Conservation (phyloP, 2,329 filamentous ascomycete genomes). For the Helminthosporium solani region DNA sequence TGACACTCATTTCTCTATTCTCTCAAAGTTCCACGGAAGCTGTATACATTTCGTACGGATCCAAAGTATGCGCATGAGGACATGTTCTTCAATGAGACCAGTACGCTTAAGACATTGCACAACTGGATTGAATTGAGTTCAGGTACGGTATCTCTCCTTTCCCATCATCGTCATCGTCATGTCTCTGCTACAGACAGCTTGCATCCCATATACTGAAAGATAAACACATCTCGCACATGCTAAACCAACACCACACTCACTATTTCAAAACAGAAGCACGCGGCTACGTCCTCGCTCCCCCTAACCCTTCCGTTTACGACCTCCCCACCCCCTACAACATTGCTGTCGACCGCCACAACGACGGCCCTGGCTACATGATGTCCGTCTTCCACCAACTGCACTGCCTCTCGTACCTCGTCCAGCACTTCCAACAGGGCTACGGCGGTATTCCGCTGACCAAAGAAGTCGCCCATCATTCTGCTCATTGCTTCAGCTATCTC, state of each 20-base stretch:
- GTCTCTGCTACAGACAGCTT: slow-evolving; percentile 1
- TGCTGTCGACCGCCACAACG: slow-evolving; percentile 17
- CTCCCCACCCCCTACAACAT: slow-evolving; percentile 22
- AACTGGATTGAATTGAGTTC: slow-evolving; percentile 25
- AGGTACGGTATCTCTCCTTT: slow-evolving; percentile 6
- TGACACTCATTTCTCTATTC: no score
- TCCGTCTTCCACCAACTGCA: slow-evolving; percentile 30
- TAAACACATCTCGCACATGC: no score
- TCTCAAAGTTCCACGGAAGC: slow-evolving; percentile 19
- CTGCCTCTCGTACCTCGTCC: slow-evolving; percentile 25
- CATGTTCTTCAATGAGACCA: slow-evolving; percentile 26
- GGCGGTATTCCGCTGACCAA: slow-evolving; percentile 14
- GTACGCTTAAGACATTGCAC: slow-evolving; percentile 22
- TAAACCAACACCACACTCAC: not conserved
- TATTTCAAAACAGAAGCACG: slow-evolving; percentile 11
- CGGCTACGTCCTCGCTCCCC: slow-evolving; percentile 16
- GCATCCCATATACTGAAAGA: no score
- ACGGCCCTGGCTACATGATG: slow-evolving; percentile 25
- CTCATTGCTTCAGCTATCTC: slow-evolving; percentile 31
- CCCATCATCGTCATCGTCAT: not conserved
- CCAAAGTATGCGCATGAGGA: slow-evolving; percentile 18
- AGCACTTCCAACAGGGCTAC: slow-evolving; percentile 25
- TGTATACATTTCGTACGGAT: slow-evolving; percentile 23
- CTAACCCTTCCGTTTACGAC: slow-evolving; percentile 10
- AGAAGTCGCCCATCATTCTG: slow-evolving; percentile 24